Percentiles rank a stretch among this genome's conserved stretches.
These are phyloP conservation scores for Oenanthe javanica DNA, from an alignment of 140 eudicot species.

Conservation along the genomic window DNA sequence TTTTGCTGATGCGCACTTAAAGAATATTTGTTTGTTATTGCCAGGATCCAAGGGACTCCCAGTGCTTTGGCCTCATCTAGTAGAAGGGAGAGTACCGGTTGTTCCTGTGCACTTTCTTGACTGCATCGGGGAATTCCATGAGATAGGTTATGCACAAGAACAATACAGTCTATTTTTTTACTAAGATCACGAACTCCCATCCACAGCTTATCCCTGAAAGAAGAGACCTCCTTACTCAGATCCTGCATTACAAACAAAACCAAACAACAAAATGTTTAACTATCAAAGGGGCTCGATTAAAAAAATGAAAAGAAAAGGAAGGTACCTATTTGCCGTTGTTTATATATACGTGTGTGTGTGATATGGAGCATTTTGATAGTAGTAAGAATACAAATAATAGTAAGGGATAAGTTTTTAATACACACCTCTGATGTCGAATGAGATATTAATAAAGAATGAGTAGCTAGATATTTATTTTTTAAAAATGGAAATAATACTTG, in stretches of 20 bases:
- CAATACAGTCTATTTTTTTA: conserved; percentile 73
- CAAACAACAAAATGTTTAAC: neutral
- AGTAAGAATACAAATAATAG: neutral
- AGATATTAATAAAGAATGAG: neutral
- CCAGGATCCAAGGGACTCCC: conserved; percentile 94
- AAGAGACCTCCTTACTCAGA: conserved; percentile 61
- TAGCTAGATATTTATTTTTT: neutral
- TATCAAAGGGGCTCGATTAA: neutral
- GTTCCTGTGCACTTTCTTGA: conserved; percentile 39
- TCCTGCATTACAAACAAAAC: conserved; percentile 43
- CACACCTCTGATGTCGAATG: neutral
- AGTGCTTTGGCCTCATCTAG: conserved; percentile 88
- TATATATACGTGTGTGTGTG: neutral
- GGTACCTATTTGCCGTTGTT: neutral
- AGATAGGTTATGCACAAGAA: conserved; percentile 85
- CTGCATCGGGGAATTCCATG: conserved; percentile 73
- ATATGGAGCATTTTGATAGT: neutral
- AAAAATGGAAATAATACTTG: neutral
- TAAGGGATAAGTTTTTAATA: neutral
- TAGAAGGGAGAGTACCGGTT: conserved; percentile 62
- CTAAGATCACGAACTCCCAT: conserved; percentile 84
- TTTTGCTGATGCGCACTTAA: conserved; percentile 91
- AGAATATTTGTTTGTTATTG: conserved; percentile 85
- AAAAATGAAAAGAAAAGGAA: neutral
- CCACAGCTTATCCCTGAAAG: conserved; percentile 81